phyloP scores from a whole-genome alignment of 345 rosid species.

The Dipteronia dyeriana region DNA sequence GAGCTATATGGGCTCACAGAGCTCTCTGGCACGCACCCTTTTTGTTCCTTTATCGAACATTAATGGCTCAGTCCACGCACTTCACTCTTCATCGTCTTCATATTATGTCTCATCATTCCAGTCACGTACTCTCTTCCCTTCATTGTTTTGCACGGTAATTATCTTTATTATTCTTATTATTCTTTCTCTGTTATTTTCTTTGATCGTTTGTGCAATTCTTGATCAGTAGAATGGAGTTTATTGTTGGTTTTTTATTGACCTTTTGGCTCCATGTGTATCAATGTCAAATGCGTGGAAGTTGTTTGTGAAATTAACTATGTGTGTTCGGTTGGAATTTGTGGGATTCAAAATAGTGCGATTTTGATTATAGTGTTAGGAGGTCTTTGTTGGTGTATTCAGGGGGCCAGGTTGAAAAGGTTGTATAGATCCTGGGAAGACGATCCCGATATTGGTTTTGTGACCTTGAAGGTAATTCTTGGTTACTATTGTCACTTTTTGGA shows the following conservation, averaged over 20 bases:
- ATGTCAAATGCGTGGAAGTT: neutral
- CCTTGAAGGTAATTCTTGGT: constrained; percentile 57
- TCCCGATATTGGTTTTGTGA: constrained; percentile 74
- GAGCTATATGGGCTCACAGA: constrained; percentile 97
- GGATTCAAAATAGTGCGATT: neutral
- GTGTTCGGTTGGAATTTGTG: neutral
- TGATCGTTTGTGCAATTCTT: neutral
- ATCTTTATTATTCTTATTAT: neutral
- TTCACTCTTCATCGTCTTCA: constrained; percentile 4
- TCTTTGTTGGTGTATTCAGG: constrained; percentile 33
- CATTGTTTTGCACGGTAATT: constrained; percentile 68
- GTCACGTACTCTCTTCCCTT: constrained; percentile 58
- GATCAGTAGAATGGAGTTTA: neutral
- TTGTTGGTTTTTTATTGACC: neutral
- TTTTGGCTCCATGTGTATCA: neutral
- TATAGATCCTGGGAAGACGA: constrained; percentile 87
- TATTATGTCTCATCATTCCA: constrained; percentile 23
- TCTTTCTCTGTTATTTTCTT: neutral
- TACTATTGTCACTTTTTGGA: neutral
- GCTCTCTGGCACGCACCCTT: constrained; percentile 69
- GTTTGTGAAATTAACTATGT: neutral
- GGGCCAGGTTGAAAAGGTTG: constrained; percentile 56
- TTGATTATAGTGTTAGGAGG: neutral
- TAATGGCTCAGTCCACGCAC: constrained; percentile 21
- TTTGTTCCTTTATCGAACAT: neutral